phyloP scores from a whole-genome alignment of 2,329 filamentous ascomycete genomes.

The Dendrostoma leiphaemia region DNA sequence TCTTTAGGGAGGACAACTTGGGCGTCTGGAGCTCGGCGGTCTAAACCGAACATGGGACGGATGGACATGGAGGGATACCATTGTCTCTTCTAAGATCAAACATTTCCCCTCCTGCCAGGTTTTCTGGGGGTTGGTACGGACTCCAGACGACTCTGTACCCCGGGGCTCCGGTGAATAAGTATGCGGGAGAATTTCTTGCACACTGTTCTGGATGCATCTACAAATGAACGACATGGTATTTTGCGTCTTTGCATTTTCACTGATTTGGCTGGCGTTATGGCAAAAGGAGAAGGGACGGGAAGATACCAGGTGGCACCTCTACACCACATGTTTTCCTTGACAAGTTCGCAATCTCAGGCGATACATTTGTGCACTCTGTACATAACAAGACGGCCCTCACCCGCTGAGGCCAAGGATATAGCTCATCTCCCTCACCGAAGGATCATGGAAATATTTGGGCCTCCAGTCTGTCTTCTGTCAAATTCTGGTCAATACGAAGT shows the following conservation, averaged over 20 bases:
- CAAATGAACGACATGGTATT: not conserved
- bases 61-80: not conserved
- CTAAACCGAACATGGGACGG: not conserved
- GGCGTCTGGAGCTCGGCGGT: constrained; percentile 24
- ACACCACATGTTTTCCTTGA: not conserved
- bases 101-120: not conserved
- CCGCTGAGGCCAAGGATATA: not conserved
- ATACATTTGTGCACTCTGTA: not conserved
- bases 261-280: constrained; percentile 1
- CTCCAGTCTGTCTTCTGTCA: not conserved
- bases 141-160: not conserved
- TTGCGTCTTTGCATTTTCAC: not conserved
- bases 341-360: not conserved
- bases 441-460: not conserved
- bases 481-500: too few species aligned
- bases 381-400: not conserved
- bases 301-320: not conserved
- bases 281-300: not conserved
- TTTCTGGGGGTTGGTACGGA: not conserved
- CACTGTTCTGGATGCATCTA: not conserved
- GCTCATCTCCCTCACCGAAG: not conserved
- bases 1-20: constrained; percentile 89
- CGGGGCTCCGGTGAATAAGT: not conserved
- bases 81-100: not conserved
- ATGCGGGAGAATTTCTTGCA: not conserved